Evolutionary conservation across 2,329 filamentous ascomycete genomes (phyloP), one percentile per base, ranked within the genome.

Genomic region (Davidsoniella eucalypti): DNA sequence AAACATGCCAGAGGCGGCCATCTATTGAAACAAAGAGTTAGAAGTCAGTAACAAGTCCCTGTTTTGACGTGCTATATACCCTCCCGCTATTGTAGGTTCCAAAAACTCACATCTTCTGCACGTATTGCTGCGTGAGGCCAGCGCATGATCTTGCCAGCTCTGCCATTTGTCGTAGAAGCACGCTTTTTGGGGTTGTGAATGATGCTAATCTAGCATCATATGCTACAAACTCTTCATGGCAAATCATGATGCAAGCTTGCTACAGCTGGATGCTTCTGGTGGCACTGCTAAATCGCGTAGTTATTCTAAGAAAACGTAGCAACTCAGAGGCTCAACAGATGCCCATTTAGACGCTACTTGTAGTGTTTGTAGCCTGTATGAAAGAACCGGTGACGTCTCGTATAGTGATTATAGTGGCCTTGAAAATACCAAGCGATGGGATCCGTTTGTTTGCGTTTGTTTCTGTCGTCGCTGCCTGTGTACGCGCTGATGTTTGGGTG

Each of bases 1-100:
- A 67, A 82, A 92, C 67, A 98, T 94, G 37, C 92, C 92, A 51
- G 92, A 90, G 60, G 77, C 79, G 4, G 92, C 90, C 58, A 98
- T 80, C 84, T 94, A 61, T 7, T 41, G 17, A 9, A 12, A 26
- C 4, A 21, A 9, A 18, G 23, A 6, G 7, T 12, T 10, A 23
- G 42, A 44, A 40, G 33, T 44, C 10, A 38, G 47, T 43, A 46
- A 33, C 2, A 10, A 33, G 29, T 10, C 6, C 29, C 4, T 33
- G 8, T 33, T 33, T 23, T 29, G 41, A 53, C 53, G 29, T 12
- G 12, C 4, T 33, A 12, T 5, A 33, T 12, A 33, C 12, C 12
- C 8, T 33, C 29, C 4, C 3, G 8, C 29, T 12, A 33, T 33
- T 33, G 42, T 40, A 42, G 49, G 25, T 21, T 21, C 26, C 3